Evolutionary conservation across 768 basidiomycete genomes (phyloP), one percentile per base, ranked within the genome.

Genomic region (Obba rivulosa): DNA sequence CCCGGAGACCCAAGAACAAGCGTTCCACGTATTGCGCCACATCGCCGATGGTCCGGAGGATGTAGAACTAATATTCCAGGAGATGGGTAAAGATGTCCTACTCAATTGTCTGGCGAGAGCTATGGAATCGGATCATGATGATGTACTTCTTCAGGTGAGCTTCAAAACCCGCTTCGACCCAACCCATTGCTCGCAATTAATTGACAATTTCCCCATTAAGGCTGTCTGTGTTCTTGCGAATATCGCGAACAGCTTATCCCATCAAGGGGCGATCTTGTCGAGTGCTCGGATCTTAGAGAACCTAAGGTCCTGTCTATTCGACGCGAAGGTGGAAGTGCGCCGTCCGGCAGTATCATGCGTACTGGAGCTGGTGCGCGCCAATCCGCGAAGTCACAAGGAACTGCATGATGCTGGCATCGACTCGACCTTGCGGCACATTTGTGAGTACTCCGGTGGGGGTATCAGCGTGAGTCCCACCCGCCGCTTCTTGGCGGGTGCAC

Each of bases 141-240:
- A 77, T 44, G 76, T 83, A 0, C 68, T 77, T 3, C 68, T 73
- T 3, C 80, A 81, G 66, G 80, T 79, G 47, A 18, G 62, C 51
- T 31, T 38, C 41, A 8, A 10, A 49, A n/a, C n/a, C n/a, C n/a
- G n/a, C n/a, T n/a, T n/a, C n/a, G n/a, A n/a, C n/a, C n/a, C n/a
- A n/a, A n/a, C n/a, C n/a, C n/a, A n/a, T 23, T 37, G 2, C 24
- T 41, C 31, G 16, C 14, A 21, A 34, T 20, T 37, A 14, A 31
- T 22, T 18, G 23, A 20, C 13, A 23, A 22, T 23, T 36, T n/a
- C 16, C 3, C 8, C n/a, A 21, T 8, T 48, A n/a, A 79, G 75
- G 81, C 84, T 0, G 74, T 83, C 0, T 79, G 70, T 57, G 66
- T 79, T 2, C 73, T 89, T 0, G 82, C 82, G 0, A 89, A 90